These are phyloP conservation scores for Candida nonsorbophila DNA, from an alignment of 805 yeast species.

Conservation along the genomic window DNA sequence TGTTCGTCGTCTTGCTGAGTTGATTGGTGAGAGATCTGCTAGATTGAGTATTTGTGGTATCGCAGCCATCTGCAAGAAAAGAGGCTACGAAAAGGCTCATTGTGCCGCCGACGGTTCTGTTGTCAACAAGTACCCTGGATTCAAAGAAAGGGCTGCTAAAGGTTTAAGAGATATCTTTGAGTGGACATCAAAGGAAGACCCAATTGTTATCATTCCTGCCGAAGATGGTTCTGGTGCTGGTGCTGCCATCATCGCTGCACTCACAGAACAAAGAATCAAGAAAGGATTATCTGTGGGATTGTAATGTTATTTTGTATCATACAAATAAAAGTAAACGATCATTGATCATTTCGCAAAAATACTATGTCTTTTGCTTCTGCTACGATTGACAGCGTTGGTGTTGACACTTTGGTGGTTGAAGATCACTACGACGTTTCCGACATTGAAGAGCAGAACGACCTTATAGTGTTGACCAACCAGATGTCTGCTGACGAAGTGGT, in stretches of 20 bases:
- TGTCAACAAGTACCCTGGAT: constrained; percentile 87
- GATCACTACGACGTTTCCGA: constrained; percentile 6
- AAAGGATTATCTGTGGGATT: constrained; percentile 65
- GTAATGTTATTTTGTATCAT: constrained; percentile 3
- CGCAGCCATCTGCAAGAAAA: constrained; percentile 88
- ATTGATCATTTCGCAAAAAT: background rate
- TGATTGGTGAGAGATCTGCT: constrained; percentile 89
- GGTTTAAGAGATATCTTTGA: constrained; percentile 86
- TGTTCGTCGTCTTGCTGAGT: constrained; percentile 76
- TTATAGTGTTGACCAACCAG: constrained; percentile 17
- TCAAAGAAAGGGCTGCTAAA: constrained; percentile 82
- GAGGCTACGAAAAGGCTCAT: constrained; percentile 69
- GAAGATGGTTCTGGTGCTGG: constrained; percentile 99
- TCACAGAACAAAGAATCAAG: constrained; percentile 74
- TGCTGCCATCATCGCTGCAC: constrained; percentile 96
- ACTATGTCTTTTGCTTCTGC: too few relatives aligned
- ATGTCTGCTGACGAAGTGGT: constrained; percentile 28
- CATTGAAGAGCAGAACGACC: constrained; percentile 14
- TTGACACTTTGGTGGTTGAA: constrained; percentile 2
- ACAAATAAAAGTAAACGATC: constrained; percentile 2
- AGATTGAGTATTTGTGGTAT: constrained; percentile 92
- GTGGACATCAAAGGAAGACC: constrained; percentile 70
- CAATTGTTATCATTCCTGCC: constrained; percentile 82
- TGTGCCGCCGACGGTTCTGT: constrained; percentile 98
- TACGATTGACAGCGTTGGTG: too few relatives aligned